phyloP scores from a whole-genome alignment of 2,329 filamentous ascomycete species.

The Neocucurbitaria cava region DNA sequence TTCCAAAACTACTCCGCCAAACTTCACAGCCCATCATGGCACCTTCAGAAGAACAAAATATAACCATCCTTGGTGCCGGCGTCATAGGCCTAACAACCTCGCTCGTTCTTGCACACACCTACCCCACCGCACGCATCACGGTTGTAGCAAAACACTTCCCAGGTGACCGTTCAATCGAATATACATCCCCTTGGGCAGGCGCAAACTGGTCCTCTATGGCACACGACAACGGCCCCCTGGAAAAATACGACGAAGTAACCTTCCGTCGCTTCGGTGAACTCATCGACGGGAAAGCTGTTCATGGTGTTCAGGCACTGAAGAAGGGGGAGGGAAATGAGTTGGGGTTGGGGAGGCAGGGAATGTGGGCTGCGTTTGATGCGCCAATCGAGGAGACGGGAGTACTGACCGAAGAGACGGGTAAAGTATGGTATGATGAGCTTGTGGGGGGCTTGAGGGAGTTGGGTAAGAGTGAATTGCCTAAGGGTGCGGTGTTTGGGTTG shows the following conservation, averaged over 20 bases:
- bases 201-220: slow-evolving; percentile 73
- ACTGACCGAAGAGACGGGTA: slow-evolving; percentile 47
- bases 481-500: slow-evolving; percentile 47
- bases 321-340: slow-evolving; percentile 32
- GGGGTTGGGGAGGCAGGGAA: slow-evolving; percentile 33
- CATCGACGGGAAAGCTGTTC: slow-evolving; percentile 30
- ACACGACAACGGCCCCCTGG: slow-evolving; percentile 41
- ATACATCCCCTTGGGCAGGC: slow-evolving; percentile 87
- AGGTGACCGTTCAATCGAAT: slow-evolving; percentile 90
- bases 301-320: slow-evolving; percentile 19
- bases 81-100: slow-evolving; percentile 72
- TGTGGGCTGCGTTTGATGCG: slow-evolving; percentile 41
- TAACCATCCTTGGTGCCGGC: slow-evolving; percentile 60
- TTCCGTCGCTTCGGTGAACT: slow-evolving; percentile 38
- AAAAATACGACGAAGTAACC: slow-evolving; percentile 41
- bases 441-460: slow-evolving; percentile 47
- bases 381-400: slow-evolving; percentile 41
- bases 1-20: background rate
- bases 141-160: slow-evolving; percentile 89
- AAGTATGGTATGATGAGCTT: slow-evolving; percentile 53
- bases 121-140: slow-evolving; percentile 65
- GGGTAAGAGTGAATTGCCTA: slow-evolving; percentile 37
- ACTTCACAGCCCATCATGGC: slow-evolving; percentile 14
- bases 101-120: slow-evolving; percentile 63
- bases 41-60: slow-evolving; percentile 14